Base-by-base conservation (phyloP, 2,329 filamentous ascomycete species). In the Cladosporium velox region DNA sequence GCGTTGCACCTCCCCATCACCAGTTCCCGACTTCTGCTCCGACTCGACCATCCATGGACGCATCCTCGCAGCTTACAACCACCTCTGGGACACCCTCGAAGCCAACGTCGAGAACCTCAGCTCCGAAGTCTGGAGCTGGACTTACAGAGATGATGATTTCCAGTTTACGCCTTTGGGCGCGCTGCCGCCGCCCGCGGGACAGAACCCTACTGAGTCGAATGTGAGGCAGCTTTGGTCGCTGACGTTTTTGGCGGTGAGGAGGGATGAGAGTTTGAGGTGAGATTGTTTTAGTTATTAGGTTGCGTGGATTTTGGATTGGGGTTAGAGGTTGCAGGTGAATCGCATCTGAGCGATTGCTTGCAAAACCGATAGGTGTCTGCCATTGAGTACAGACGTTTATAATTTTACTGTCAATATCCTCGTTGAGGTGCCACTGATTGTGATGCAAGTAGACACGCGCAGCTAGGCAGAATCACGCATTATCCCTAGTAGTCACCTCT, bases 121-220 rank as follows among this genome's bases (percentile, higher is more conserved):
- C 66, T 79, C 79, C 1, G 87, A 90, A 71, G 85, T 89, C 0
- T 89, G 88, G 87, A 87, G 83, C 60, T 90, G 86, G 87, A 78
- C 79, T 8, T 88, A 86, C 67, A 75, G 74, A 30, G 76, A 82
- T 67, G 81, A 75, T 1, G 73, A 73, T 8, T 88, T 85, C 71
- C 70, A 80, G 41, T 81, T 83, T 54, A 80, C 80, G 63, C 82
- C 84, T 28, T 72, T 88, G 59, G 86, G 85, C 0, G 79, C 79
- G 1, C 73, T 87, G 65, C 80, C 82, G 5, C 79, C 84, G 34
- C 80, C 81, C 4, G 76, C 79, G 3, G 84, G 83, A 6, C 66
- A 70, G 55, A 76, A 75, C 60, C 69, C 70, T n/a, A 71, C 70
- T 24, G 84, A 87, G 74, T 84, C 83, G 67, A 80, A 87, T 73